A percentile compares a stretch with the other conserved stretches of the same genome.
Evolutionary conservation across 179 eudicot species (phyloP).

Genomic region (Dionaea muscipula): DNA sequence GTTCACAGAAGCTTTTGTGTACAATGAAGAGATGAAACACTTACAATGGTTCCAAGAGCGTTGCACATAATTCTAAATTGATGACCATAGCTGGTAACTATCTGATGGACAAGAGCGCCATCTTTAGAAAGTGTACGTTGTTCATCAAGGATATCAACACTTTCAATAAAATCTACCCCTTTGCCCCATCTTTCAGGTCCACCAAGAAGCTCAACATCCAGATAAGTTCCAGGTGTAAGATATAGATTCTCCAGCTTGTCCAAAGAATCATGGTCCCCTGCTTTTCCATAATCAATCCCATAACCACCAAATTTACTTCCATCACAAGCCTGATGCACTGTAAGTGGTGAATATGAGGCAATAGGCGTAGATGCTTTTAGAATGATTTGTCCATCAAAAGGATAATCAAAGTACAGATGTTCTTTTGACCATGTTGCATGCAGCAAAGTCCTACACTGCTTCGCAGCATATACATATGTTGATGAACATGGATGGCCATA

Average conservation of each 20-base stretch:
- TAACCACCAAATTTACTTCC: slow-evolving; percentile 90
- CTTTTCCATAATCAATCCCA: slow-evolving; percentile 49
- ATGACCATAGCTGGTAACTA: slow-evolving; percentile 20
- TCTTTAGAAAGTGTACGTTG: slow-evolving; percentile 16
- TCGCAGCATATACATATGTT: slow-evolving; percentile 42
- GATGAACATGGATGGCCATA: slow-evolving; percentile 56
- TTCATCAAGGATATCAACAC: slow-evolving; percentile 38
- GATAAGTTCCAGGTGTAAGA: slow-evolving; percentile 57
- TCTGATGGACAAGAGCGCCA: slow-evolving; percentile 30
- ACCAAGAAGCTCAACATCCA: slow-evolving; percentile 65
- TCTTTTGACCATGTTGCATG: slow-evolving; percentile 50
- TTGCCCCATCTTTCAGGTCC: slow-evolving; percentile 77
- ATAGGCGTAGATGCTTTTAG: slow-evolving; percentile 50
- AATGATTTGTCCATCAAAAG: slow-evolving; percentile 28
- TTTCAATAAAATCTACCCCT: slow-evolving; percentile 57
- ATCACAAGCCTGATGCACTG: slow-evolving; percentile 58
- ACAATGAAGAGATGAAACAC: slow-evolving; percentile 14
- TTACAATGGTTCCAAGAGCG: slow-evolving; percentile 46
- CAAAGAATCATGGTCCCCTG: slow-evolving; percentile 20
- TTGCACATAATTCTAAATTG: slow-evolving; percentile 55
- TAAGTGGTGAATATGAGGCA: slow-evolving; percentile 62
- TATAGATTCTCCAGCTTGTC: slow-evolving; percentile 37
- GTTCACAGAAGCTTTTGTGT: background rate
- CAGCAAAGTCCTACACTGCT: slow-evolving; percentile 44
- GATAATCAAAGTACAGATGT: slow-evolving; percentile 24